Base-by-base conservation (phyloP, 257 asterid species). In the Lantana camara region DNA sequence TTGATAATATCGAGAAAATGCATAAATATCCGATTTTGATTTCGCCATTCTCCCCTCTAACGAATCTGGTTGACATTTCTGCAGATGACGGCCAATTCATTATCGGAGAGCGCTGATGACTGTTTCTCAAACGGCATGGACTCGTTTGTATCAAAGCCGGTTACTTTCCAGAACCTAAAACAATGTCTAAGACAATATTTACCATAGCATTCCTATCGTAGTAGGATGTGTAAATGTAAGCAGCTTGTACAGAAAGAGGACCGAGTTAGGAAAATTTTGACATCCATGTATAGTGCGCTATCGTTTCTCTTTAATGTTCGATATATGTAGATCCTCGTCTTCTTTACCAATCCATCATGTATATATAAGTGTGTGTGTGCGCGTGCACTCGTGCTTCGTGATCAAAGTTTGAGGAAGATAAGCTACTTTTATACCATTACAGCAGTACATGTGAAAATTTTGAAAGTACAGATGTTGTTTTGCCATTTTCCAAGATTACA, bases 1-100 rank as follows among this genome's bases (percentile, higher is more conserved):
- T 38, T 38, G 9, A 5, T 6, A 38, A 38, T n/a, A n/a, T n/a
- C n/a, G 14, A 38, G 45, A 38, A 8, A 13, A 38, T 8, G 14
- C 14, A 8, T 41, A 5, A 2, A 4, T 1, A 1, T 21, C 38
- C 4, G 51, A 15, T 47, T 9, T 5, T 19, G 15, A 40, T 14
- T 14, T 42, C 37, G 24, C 40, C 21, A 1, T 41, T 41, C 44
- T 63, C 10, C 30, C 23, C 15, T 44, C 4, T 12, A 7, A 19
- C 27, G 23, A 10, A 48, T 19, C 12, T 0, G 15, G 7, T 13
- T 37, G 37, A 21, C 57, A 34, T 60, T 21, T 55, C 5, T 47
- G 83, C 96, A 90, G 97, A 90, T 87, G 95, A 90, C 97, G 48
- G 97, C 97, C 17, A 90, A 90, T 65, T 73, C 96, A 9, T 56